A percentile compares a stretch with the other conserved stretches of the same genome.
Conservation (phyloP, 257 asterid species). For the Petrea volubilis region DNA sequence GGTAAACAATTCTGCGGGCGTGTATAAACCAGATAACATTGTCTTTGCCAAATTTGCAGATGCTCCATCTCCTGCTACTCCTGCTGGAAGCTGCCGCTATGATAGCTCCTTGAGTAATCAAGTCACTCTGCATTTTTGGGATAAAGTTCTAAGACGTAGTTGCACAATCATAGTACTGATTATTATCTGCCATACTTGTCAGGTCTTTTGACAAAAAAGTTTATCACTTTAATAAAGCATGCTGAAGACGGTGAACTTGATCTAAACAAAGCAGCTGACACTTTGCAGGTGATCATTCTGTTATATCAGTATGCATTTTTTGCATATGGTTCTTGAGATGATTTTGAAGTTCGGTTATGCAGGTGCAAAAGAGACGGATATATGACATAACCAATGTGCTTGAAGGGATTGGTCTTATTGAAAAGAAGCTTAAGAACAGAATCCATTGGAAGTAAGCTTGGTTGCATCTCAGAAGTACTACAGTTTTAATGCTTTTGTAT, state of each 20-base stretch:
- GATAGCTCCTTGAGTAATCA: conserved; percentile 68
- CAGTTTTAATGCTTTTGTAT: conserved; percentile 13
- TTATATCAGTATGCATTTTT: not conserved
- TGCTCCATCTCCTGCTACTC: conserved; percentile 83
- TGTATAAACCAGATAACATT: not conserved
- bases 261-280: conserved; percentile 77
- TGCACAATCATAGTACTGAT: conserved; percentile 15
- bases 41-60: conserved; percentile 47
- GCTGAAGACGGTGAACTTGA: conserved; percentile 73
- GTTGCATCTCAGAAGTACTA: conserved; percentile 17
- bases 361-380: conserved; percentile 71
- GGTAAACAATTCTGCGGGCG: not conserved
- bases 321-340: not conserved
- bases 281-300: conserved; percentile 45
- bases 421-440: conserved; percentile 75
- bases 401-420: conserved; percentile 80
- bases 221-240: conserved; percentile 47
- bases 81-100: conserved; percentile 92
- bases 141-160: conserved; percentile 22
- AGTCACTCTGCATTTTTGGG: conserved; percentile 12
- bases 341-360: conserved; percentile 19
- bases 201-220: conserved; percentile 61
- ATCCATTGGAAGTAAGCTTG: conserved; percentile 56
- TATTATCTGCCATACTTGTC: conserved; percentile 28
- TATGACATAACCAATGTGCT: conserved; percentile 82